A percentile compares a stretch with the other conserved stretches of the same genome.
phyloP scores from a whole-genome alignment of 345 rosid genomes.

The Cochlearia excelsa region DNA sequence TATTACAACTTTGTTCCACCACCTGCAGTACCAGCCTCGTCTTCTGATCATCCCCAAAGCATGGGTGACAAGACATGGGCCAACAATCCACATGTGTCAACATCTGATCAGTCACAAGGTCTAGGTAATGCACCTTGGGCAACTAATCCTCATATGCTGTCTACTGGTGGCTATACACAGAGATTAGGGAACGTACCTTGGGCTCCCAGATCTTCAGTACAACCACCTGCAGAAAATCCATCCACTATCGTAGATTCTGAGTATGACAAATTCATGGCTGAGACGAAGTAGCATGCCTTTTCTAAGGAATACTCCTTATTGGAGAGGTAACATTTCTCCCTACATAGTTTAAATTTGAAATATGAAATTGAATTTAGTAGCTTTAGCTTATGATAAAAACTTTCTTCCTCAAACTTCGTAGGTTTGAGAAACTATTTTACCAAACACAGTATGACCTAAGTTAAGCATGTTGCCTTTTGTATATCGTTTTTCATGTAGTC shows the following conservation, averaged over 20 bases:
- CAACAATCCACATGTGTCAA: slow-evolving; percentile 40
- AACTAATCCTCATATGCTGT: slow-evolving; percentile 32
- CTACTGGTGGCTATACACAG: slow-evolving; percentile 55
- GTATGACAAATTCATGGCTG: slow-evolving; percentile 96
- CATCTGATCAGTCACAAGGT: slow-evolving; percentile 28
- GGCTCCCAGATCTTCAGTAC: slow-evolving; percentile 59
- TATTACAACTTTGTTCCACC: slow-evolving; percentile 80
- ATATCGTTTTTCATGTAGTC: not conserved
- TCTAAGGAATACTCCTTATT: slow-evolving; percentile 20
- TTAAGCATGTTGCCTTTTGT: slow-evolving; percentile 12
- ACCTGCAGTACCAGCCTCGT: slow-evolving; percentile 50
- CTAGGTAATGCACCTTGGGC: no score
- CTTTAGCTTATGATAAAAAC: slow-evolving; percentile 14
- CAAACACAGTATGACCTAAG: slow-evolving; percentile 19
- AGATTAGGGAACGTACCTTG: slow-evolving; percentile 66
- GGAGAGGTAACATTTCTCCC: slow-evolving; percentile 48
- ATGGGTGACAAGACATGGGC: slow-evolving; percentile 69
- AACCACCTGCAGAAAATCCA: slow-evolving; percentile 55
- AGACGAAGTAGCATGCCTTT: slow-evolving; percentile 66
- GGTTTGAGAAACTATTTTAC: slow-evolving; percentile 7
- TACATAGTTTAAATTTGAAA: not conserved
- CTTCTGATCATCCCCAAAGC: slow-evolving; percentile 53
- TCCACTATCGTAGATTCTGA: slow-evolving; percentile 71
- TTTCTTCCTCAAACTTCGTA: slow-evolving; percentile 4
- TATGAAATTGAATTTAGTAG: not conserved